Evolutionary conservation across 306 rosid species (phyloP), one percentile per base, ranked within the genome.

Genomic region (Neltuma alba): DNA sequence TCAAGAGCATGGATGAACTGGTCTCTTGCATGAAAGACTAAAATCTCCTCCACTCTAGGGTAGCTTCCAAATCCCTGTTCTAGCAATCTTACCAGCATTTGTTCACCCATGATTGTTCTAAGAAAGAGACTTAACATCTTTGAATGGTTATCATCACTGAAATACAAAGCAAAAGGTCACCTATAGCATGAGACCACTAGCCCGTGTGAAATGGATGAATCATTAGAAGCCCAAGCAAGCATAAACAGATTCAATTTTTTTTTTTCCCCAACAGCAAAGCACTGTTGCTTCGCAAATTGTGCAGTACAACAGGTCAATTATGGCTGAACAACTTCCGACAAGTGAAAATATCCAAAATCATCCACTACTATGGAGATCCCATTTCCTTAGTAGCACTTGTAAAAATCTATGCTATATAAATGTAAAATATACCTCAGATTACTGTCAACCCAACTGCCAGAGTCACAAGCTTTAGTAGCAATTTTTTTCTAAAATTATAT

Each of bases 301-400:
- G 23, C 3, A 7, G 41, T 63, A 5, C 25, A 33, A 33, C 7
- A 63, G 13, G 42, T 18, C 25, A 63, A 31, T 16, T 16, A 33
- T 63, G 69, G 11, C 36, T 31, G 69, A 63, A 63, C 69, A 6
- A 62, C 33, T 40, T 63, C n/a, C 10, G 64, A 57, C 64, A 57
- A 57, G 64, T 9, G 64, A 57, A 23, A 23, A 57, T 23, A 57
- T 27, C 64, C 16, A 57, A 2, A 63, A 34, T 14, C 64, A 31
- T 33, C 42, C 33, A 42, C 42, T 16, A 33, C 23, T 13, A 11
- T 63, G 42, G 69, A 63, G 23, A 63, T 16, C 23, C 42, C 7
- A 63, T 33, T 31, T 33, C 40, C 42, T 62, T 15, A 33, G 23
- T 6, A 31, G 38, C 11, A 30, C 7, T 30, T 61, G 9, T 30